Evolutionary conservation across 176 grass and related monocot genomes (phyloP).

Genomic region (Avena sativa): DNA sequence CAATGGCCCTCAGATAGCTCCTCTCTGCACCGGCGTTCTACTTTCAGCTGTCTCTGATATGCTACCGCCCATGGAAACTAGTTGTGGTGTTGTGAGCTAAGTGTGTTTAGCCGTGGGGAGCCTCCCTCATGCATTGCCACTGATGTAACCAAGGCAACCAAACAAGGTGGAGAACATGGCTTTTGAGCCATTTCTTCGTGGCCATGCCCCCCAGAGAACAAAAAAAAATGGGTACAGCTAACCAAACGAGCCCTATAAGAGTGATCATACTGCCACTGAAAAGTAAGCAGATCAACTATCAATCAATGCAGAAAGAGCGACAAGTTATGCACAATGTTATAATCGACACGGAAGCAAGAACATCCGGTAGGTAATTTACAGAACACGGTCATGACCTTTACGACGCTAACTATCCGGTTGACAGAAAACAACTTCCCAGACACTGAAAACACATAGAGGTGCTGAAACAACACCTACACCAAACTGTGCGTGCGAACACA

Average conservation of each 20-base stretch:
- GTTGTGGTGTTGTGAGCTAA: too few relatives aligned
- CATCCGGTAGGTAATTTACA: conserved; percentile 33
- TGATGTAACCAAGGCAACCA: too few relatives aligned
- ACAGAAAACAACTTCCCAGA: background rate
- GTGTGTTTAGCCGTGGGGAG: too few relatives aligned
- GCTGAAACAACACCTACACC: background rate
- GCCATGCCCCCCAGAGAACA: too few relatives aligned
- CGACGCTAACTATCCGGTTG: background rate
- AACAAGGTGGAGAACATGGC: too few relatives aligned
- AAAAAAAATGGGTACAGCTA: too few relatives aligned
- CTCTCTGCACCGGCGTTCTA: too few relatives aligned
- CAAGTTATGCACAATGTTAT: background rate
- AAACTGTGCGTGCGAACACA: conserved; percentile 23
- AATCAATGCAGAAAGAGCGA: background rate
- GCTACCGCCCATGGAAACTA: too few relatives aligned
- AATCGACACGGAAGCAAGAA: background rate
- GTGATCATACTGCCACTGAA: background rate
- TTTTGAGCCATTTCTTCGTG: too few relatives aligned
- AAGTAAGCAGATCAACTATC: background rate
- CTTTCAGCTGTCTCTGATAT: too few relatives aligned
- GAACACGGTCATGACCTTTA: background rate
- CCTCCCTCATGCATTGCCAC: too few relatives aligned
- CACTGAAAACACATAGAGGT: background rate
- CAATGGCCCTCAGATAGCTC: too few relatives aligned
- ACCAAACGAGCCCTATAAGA: background rate